phyloP scores from a whole-genome alignment of 352 stramenopile species.

The Globisporangium rhizosaccharum region DNA sequence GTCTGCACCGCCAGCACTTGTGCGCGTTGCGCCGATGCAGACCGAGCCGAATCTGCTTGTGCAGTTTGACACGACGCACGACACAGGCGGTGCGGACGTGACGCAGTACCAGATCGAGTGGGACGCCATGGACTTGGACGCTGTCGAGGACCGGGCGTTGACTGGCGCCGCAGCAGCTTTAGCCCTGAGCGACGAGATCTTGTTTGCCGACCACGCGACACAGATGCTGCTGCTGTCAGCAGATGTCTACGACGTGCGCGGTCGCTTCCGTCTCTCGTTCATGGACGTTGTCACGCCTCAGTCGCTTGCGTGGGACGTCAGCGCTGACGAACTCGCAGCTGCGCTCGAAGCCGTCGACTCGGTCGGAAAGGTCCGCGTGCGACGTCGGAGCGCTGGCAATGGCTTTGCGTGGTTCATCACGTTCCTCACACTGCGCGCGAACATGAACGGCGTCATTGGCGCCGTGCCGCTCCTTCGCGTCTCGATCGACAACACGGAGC shows the following conservation, averaged over 20 bases:
- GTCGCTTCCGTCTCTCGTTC: conserved; percentile 85
- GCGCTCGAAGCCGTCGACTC: conserved; percentile 79
- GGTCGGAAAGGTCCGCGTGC: conserved; percentile 76
- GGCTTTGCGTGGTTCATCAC: conserved; percentile 81
- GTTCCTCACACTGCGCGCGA: conserved; percentile 58
- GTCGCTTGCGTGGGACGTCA: conserved; percentile 66
- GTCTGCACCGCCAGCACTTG: conserved; percentile 43
- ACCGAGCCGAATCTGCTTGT: conserved; percentile 56
- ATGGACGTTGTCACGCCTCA: conserved; percentile 49
- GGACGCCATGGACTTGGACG: conserved; percentile 85
- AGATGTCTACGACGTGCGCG: conserved; percentile 74
- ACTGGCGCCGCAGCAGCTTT: conserved; percentile 18
- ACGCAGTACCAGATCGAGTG: conserved; percentile 91
- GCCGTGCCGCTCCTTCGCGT: conserved; percentile 56
- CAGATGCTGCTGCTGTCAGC: conserved; percentile 87
- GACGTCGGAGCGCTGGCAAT: conserved; percentile 61
- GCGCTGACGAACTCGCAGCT: conserved; percentile 68
- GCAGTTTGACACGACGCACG: conserved; percentile 64
- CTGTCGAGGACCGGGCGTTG: conserved; percentile 33
- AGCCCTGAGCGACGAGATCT: conserved; percentile 37
- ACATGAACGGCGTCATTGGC: conserved; percentile 42
- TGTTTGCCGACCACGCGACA: conserved; percentile 85
- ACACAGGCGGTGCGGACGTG: conserved; percentile 80
- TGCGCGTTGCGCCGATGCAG: conserved; percentile 39
- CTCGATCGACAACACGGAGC: conserved; percentile 57